A percentile compares a stretch with the other conserved stretches of the same genome.
phyloP scores from a whole-genome alignment of 2,329 filamentous ascomycete species.

The Orbilia blumenaviensis region DNA sequence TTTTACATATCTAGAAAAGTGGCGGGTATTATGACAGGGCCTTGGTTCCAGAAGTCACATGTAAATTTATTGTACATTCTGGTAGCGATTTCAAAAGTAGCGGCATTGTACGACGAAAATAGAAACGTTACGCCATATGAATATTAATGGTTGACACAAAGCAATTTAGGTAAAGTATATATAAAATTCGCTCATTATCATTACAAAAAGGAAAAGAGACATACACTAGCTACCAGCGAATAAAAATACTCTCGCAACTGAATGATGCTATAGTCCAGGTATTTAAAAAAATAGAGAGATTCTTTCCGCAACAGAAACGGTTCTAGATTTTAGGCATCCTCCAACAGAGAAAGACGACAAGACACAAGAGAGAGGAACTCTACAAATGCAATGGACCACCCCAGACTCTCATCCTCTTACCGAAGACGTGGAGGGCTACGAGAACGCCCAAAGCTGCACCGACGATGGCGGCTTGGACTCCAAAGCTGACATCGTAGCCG shows the following conservation, averaged over 20 bases:
- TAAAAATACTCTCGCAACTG: constrained; percentile 20
- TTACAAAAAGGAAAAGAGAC: constrained; percentile 25
- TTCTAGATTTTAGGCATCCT: neutral
- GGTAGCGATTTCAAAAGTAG: too few relatives aligned
- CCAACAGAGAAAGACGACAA: neutral
- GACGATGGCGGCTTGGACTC: constrained; percentile 55
- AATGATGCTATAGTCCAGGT: constrained; percentile 10
- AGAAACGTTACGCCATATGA: too few relatives aligned
- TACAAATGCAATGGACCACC: constrained; percentile 51
- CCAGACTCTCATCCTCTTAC: constrained; percentile 53
- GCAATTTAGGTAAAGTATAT: neutral
- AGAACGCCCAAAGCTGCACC: constrained; percentile 54
- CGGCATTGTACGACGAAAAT: too few relatives aligned
- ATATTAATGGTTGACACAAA: too few relatives aligned
- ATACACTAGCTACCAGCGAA: constrained; percentile 21
- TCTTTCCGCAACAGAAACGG: neutral
- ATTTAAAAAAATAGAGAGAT: neutral
- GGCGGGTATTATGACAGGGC: too few relatives aligned
- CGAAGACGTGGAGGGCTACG: constrained; percentile 57
- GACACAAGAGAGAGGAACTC: neutral
- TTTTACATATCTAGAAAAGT: too few relatives aligned
- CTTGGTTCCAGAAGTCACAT: too few relatives aligned
- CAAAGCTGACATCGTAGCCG: constrained; percentile 56
- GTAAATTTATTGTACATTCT: too few relatives aligned
- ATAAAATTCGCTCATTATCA: constrained; percentile 30